A percentile compares a stretch with the other conserved stretches of the same genome.
Evolutionary conservation across 1,284 basidiomycete genomes (phyloP).

Genomic region (Ceratorhiza oryzae-sativae): DNA sequence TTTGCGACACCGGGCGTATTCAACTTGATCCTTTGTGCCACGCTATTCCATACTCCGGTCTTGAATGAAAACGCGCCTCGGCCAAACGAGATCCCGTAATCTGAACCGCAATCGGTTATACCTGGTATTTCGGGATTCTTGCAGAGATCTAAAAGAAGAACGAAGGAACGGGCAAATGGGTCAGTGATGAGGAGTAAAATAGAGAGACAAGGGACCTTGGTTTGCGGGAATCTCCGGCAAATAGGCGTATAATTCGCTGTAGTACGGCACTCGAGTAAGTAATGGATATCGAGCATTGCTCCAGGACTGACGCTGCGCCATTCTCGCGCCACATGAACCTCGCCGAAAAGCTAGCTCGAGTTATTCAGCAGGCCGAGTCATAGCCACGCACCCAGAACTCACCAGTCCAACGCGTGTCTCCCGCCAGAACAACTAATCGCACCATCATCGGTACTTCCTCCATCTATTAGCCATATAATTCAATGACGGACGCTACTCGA

Average conservation of each 20-base stretch:
- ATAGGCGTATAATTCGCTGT: constrained; percentile 27
- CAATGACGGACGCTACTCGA: background rate
- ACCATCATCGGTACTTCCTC: constrained; percentile 19
- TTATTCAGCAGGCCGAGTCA: background rate
- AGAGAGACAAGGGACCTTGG: background rate
- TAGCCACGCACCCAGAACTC: background rate
- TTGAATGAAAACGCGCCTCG: constrained; percentile 59
- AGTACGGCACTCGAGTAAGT: background rate
- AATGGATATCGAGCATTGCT: background rate
- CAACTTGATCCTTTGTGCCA: constrained; percentile 67
- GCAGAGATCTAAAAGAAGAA: constrained; percentile 6
- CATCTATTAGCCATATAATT: constrained; percentile 13
- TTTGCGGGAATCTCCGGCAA: constrained; percentile 6
- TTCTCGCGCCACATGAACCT: constrained; percentile 36
- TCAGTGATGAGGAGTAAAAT: background rate
- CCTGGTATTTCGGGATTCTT: constrained; percentile 7
- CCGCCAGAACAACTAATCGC: constrained; percentile 26
- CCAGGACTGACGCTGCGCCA: constrained; percentile 6
- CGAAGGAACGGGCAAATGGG: background rate
- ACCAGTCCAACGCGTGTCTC: background rate
- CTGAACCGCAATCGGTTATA: constrained; percentile 44
- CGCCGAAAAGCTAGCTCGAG: constrained; percentile 13
- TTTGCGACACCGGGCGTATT: constrained; percentile 58
- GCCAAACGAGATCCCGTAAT: constrained; percentile 68
- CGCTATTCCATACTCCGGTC: constrained; percentile 61